These are phyloP conservation scores for Blumeriella jaapii DNA, from an alignment of 2,329 filamentous ascomycete genomes.

Conservation along the genomic window DNA sequence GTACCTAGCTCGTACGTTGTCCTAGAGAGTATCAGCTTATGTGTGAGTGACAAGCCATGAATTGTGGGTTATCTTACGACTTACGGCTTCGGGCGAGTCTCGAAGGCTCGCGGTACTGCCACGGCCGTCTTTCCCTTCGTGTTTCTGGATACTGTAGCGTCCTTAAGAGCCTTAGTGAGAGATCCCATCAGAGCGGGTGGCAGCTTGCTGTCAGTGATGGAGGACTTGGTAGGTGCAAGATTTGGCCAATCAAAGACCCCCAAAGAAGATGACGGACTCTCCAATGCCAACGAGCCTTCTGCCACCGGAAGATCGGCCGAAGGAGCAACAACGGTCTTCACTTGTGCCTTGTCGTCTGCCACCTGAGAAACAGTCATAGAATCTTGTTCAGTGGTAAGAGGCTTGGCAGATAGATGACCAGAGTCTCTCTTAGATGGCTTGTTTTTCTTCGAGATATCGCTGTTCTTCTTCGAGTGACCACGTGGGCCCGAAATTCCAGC, in stretches of 20 bases:
- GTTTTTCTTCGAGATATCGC: not conserved
- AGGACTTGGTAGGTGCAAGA: slow-evolving; percentile 14
- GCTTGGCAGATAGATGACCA: slow-evolving; percentile 6
- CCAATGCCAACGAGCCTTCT: not conserved
- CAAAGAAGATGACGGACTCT: not conserved
- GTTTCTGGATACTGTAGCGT: too few relatives aligned
- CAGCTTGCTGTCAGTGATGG: slow-evolving; percentile 15
- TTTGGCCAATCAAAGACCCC: slow-evolving; percentile 15
- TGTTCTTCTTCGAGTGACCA: slow-evolving; percentile 7
- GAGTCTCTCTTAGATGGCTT: slow-evolving; percentile 9
- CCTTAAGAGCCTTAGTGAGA: not conserved
- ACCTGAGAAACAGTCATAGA: not conserved
- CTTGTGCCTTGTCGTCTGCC: not conserved
- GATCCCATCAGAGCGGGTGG: slow-evolving; percentile 6
- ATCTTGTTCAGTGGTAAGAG: not conserved
- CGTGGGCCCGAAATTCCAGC: not conserved
- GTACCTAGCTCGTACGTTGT: slow-evolving; percentile 2
- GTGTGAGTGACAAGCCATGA: not conserved
- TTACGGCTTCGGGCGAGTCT: slow-evolving; percentile 16
- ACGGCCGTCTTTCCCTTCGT: slow-evolving; percentile 7
- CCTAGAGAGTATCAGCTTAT: slow-evolving; percentile 3
- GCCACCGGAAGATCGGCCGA: not conserved
- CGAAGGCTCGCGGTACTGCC: slow-evolving; percentile 15
- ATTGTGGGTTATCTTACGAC: slow-evolving; percentile 18
- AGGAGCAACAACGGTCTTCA: not conserved